Evolutionary conservation across 768 basidiomycete species (phyloP).

Genomic region (Agrocybe chaxingu): DNA sequence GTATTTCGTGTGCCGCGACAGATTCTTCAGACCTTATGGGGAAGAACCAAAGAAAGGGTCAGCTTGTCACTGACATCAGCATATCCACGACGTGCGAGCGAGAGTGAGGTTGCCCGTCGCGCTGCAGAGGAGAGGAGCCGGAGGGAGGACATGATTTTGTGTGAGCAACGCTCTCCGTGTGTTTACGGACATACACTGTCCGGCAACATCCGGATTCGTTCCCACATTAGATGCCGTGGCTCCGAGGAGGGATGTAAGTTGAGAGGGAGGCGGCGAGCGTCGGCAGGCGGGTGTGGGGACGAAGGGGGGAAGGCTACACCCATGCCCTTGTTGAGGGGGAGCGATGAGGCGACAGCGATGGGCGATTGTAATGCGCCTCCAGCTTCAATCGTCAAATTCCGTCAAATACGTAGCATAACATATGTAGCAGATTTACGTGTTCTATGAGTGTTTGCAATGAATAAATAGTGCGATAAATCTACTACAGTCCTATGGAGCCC

Average conservation of each 20-base stretch:
- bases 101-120: slow-evolving; percentile 53
- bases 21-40: slow-evolving; percentile 71
- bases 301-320: too few species aligned
- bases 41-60: slow-evolving; percentile 88
- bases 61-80: slow-evolving; percentile 91
- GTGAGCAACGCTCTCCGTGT: slow-evolving; percentile 30
- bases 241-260: too few species aligned
- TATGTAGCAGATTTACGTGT: neutral
- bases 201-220: slow-evolving; percentile 20
- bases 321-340: too few species aligned
- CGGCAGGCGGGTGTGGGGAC: too few species aligned
- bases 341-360: too few species aligned
- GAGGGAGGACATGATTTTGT: slow-evolving; percentile 65
- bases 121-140: slow-evolving; percentile 65
- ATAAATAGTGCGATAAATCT: neutral
- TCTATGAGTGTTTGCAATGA: neutral
- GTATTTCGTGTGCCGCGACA: slow-evolving; percentile 1
- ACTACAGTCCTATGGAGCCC: slow-evolving; percentile 40
- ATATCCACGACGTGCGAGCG: slow-evolving; percentile 75
- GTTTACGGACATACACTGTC: slow-evolving; percentile 34
- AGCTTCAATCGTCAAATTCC: too few species aligned
- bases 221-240: neutral
- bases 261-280: too few species aligned
- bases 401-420: too few species aligned
- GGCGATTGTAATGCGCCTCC: too few species aligned